Base-by-base conservation (phyloP, 1,284 basidiomycete species). In the Xerocomus amazonicus region DNA sequence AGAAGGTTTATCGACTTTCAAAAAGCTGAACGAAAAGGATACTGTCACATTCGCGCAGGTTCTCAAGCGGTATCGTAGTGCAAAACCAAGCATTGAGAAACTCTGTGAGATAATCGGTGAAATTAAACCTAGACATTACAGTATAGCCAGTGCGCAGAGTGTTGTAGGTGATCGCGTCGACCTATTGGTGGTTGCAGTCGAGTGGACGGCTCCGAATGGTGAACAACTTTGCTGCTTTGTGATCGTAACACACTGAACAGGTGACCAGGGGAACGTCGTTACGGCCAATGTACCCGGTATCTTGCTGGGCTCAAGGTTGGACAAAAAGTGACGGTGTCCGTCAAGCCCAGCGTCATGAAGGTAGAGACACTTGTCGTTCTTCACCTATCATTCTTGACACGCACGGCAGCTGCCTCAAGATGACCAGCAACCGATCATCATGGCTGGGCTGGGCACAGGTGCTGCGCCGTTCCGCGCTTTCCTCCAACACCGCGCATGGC, bases 321-420 rank as follows among this genome's bases (percentile, higher is more conserved):
- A 31, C 89, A 92, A 69, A 87, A 95, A 71, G 93, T 99, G 31
- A 98, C 95, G 2, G 96, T 97, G 14, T 97, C 94, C 16, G 89
- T 99, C 73, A 97, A 97, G 73, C 97, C 97, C 19, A 96, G 92
- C 63, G 96, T 99, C 43, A 99, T 99, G 96, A 99, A 97, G 81
- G 90, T 92, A 48, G 65, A 36, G n/a, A 33, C 7, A 26, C 53
- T 45, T 41, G 35, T 9, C 28, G 29, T 14, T 41, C 13, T 7
- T 13, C 1, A 6, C 23, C 19, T 36, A 28, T 33, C 26, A 17
- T 19, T 45, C 23, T 50, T 54, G 39, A 56, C 32, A 27, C n/a
- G n/a, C n/a, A 27, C 32, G 52, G 38, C 54, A 89, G 89, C 77
- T 97, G 9, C 96, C 97, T 50, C 87, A 89, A 4, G 78, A 84